These are phyloP conservation scores for Cyclostephanos tholiformis DNA, from an alignment of 108 stramenopile species.

Conservation along the genomic window DNA sequence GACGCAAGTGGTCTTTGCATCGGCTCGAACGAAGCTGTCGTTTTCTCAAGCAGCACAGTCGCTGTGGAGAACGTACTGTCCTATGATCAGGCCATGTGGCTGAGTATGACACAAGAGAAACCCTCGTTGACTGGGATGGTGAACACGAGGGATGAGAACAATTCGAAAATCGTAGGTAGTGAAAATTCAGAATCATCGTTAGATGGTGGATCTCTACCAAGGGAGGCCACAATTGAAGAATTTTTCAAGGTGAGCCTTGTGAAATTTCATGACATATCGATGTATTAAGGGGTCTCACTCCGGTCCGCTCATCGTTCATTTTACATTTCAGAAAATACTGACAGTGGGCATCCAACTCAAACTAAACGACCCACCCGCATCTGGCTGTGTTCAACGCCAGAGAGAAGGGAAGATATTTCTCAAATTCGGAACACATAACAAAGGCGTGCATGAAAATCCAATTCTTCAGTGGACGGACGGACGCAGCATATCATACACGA, in stretches of 20 bases:
- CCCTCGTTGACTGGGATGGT: neutral
- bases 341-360: slow-evolving; percentile 7
- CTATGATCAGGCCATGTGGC: slow-evolving; percentile 8
- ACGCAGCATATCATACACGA: neutral
- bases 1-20: neutral
- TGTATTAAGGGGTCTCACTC: no score
- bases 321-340: slow-evolving; percentile 8
- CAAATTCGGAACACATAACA: slow-evolving; percentile 4
- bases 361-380: slow-evolving; percentile 5
- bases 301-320: neutral
- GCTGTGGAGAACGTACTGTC: slow-evolving; percentile 1
- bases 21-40: neutral
- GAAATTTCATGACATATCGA: neutral
- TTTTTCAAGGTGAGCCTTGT: neutral
- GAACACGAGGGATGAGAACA: neutral
- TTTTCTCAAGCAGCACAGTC: neutral
- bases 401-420: slow-evolving; percentile 3
- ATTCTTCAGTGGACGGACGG: slow-evolving; percentile 6
- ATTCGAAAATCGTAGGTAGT: no score
- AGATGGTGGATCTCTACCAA: neutral
- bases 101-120: slow-evolving; percentile 8
- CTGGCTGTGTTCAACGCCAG: neutral
- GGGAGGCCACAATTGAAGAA: neutral
- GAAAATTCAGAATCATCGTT: neutral
- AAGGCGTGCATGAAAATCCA: neutral